A percentile compares a stretch with the other conserved stretches of the same genome.
Conservation (phyloP, 441 rosid genomes). For the Eruca vesicaria region DNA sequence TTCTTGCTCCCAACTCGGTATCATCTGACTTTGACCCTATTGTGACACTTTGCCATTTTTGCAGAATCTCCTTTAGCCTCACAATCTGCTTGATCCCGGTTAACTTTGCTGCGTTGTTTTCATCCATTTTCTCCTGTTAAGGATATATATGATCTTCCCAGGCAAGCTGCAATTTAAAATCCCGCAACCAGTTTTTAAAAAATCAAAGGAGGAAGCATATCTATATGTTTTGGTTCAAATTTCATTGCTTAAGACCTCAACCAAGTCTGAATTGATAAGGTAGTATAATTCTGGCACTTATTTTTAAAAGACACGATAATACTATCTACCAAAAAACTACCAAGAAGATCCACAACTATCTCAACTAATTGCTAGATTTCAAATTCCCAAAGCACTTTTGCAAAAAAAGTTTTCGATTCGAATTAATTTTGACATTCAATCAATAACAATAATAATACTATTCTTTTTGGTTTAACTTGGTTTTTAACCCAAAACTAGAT, state of each 20-base stretch:
- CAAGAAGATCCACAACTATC: no score
- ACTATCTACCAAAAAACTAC: no score
- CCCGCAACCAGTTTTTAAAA: background rate
- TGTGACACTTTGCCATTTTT: constrained; percentile 80
- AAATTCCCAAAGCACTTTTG: no score
- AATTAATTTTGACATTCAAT: no score
- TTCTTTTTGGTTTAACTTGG: no score
- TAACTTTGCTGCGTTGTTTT: constrained; percentile 52
- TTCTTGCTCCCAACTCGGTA: constrained; percentile 25
- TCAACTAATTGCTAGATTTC: no score
- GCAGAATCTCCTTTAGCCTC: constrained; percentile 77
- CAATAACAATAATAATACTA: no score
- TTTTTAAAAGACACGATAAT: background rate
- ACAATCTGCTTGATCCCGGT: constrained; percentile 80
- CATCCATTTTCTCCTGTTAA: constrained; percentile 54
- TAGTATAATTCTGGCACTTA: background rate
- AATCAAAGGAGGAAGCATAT: background rate
- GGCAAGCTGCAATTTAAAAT: constrained; percentile 7
- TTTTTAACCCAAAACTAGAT: no score
- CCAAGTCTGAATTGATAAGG: background rate
- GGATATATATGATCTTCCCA: constrained; percentile 42
- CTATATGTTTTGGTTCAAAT: background rate
- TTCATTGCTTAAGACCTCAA: background rate
- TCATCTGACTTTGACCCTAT: constrained; percentile 41
- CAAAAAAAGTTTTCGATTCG: no score